Base-by-base conservation (phyloP, 768 basidiomycete species). In the Amylocystis lapponica region DNA sequence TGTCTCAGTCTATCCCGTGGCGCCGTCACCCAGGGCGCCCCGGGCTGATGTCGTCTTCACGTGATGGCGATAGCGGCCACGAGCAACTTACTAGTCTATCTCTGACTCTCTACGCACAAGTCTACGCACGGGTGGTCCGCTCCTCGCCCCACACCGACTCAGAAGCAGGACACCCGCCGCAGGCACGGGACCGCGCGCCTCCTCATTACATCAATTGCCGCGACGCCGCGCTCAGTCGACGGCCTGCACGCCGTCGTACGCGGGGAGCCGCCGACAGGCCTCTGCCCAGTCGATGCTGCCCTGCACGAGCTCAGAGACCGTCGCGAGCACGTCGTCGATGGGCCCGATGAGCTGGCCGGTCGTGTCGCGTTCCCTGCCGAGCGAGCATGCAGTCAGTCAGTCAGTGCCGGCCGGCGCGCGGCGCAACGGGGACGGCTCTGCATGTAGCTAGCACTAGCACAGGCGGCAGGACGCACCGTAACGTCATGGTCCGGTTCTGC, bases 401-500 rank as follows among this genome's bases (percentile, higher is more conserved):
- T 30, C 9, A 9, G n/a, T 30, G 27, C n/a, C n/a, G 27, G 14
- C 32, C 32, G 32, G 7, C 32, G n/a, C 6, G 32, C 32, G 5
- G 19, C 32, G 19, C 32, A 33, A n/a, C 32, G 14, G 7, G 32
- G 19, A n/a, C 27, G 11, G 30, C 35, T 14, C 16, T 29, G 41
- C 32, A 23, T 26, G 42, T 25, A 36, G 41, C 21, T 22, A 38
- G 25, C 22, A 45, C 22, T 45, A 33, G 33, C 40, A 36, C 39
- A 45, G 25, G 20, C 17, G 17, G 21, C 11, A 19, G 29, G 38
- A 70, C 86, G 62, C 59, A 90, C 90, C 91, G 81, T 47, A 95
- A 78, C 9, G 95, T 99, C 75, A 96, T 86, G 27, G 95, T 98
- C 46, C 83, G 70, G 59, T 97, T 95, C 66, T 87, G 79, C 39